Evolutionary conservation across 2,329 filamentous ascomycete species (phyloP), one percentile per base, ranked within the genome.

Genomic region (Coniochaeta sp.): DNA sequence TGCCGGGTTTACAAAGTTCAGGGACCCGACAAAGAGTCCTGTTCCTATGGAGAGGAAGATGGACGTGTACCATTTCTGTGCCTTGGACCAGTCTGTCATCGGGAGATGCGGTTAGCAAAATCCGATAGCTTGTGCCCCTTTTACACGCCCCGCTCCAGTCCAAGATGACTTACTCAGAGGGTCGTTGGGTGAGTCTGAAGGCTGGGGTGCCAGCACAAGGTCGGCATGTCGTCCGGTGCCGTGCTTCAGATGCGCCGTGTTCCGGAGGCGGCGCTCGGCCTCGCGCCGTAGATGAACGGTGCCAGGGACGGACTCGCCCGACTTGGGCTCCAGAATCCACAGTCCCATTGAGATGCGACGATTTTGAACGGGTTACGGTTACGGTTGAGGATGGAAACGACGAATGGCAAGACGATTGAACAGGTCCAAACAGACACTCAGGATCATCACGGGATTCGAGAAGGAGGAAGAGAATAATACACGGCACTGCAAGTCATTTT

Each of bases 141-240:
- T n/a, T n/a, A n/a, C n/a, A n/a, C n/a, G n/a, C n/a, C n/a, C n/a
- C n/a, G n/a, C n/a, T n/a, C n/a, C n/a, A n/a, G n/a, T n/a, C n/a
- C n/a, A n/a, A 50, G 69, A 63, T 26, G 73, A 72, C 77, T 77
- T 79, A 65, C 79, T 75, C 52, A 76, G 67, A 33, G 75, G 78
- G 64, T 77, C 76, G 64, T 77, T 77, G 2, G 74, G 74, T 14
- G 73, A 76, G 22, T 71, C 69, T 17, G 75, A 77, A 8, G 79
- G 79, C 57, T 78, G 76, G 11, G 79, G 79, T 7, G 74, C 74
- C 33, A 81, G 69, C 24, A 77, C 68, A 34, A 81, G 73, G 50
- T 81, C 65, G 61, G 72, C 24, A 60, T 64, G 61, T 66, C 65
- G 68, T 68, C 65, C 64, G 44, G 62, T 65, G 28, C 63, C 65